Evolutionary conservation across 768 basidiomycete species (phyloP).

Genomic region (Mycena vitilis): DNA sequence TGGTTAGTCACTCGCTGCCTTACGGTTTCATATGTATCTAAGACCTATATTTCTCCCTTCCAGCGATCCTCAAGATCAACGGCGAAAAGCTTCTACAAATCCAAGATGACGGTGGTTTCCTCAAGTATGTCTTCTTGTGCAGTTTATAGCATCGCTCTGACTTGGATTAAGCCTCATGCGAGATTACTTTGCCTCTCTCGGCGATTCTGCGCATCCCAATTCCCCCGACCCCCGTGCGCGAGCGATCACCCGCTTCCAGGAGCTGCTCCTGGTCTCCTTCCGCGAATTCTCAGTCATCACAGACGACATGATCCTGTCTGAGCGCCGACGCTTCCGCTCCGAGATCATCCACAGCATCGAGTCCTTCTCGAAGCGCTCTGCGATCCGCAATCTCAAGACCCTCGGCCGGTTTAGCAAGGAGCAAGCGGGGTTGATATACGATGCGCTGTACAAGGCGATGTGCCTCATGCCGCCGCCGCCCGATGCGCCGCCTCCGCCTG

Average conservation of each 20-base stretch:
- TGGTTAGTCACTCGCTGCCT: too few species aligned
- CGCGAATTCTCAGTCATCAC: slow-evolving; percentile 97
- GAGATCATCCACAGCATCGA: slow-evolving; percentile 96
- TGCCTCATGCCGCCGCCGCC: slow-evolving; percentile 80
- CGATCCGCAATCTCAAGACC: slow-evolving; percentile 86
- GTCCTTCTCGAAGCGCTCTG: slow-evolving; percentile 91
- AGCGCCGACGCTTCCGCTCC: slow-evolving; percentile 86
- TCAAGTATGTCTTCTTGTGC: slow-evolving; percentile 69
- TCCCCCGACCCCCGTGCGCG: slow-evolving; percentile 89
- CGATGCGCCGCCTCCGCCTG: slow-evolving; percentile 57
- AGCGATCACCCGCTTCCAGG: slow-evolving; percentile 97
- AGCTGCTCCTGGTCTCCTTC: slow-evolving; percentile 96
- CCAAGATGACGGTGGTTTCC: slow-evolving; percentile 97
- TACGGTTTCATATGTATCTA: too few species aligned
- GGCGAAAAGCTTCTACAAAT: slow-evolving; percentile 91
- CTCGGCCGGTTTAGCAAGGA: slow-evolving; percentile 89
- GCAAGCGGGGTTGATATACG: slow-evolving; percentile 90
- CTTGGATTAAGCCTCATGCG: slow-evolving; percentile 80
- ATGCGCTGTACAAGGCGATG: slow-evolving; percentile 88
- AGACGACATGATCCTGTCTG: slow-evolving; percentile 90
- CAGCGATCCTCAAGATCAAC: slow-evolving; percentile 97
- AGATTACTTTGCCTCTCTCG: slow-evolving; percentile 93
- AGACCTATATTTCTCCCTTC: too few species aligned
- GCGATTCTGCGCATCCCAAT: slow-evolving; percentile 92
- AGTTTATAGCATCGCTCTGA: slow-evolving; percentile 1